A percentile compares a stretch with the other conserved stretches of the same genome.
Evolutionary conservation across 495 filamentous ascomycete species (phyloP).

Genomic region (Aspergillus sclerotioniger): DNA sequence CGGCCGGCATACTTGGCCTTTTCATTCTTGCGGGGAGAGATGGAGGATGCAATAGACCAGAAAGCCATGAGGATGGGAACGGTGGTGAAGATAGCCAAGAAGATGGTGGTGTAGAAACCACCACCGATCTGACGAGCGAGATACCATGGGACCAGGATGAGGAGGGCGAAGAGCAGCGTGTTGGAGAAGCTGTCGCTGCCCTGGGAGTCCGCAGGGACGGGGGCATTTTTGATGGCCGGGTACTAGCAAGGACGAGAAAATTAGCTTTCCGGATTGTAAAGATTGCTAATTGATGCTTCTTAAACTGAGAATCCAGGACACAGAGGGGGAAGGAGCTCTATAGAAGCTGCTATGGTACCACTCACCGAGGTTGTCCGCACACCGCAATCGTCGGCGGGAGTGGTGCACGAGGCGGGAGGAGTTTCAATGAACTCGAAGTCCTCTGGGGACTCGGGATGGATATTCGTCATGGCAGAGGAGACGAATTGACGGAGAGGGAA

Average conservation of each 20-base stretch:
- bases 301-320: neutral
- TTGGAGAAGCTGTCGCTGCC: conserved; percentile 59
- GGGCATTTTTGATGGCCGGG: conserved; percentile 62
- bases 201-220: conserved; percentile 57
- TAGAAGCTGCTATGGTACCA: neutral
- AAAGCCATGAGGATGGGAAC: conserved; percentile 57
- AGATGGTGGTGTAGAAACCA: conserved; percentile 55
- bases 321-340: neutral
- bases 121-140: conserved; percentile 52
- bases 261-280: neutral
- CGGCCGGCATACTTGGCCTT: conserved; percentile 60
- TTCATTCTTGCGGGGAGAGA: conserved; percentile 61
- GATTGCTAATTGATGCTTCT: neutral
- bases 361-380: conserved; percentile 59
- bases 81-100: conserved; percentile 54
- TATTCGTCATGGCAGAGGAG: conserved; percentile 43
- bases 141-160: conserved; percentile 51
- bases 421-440: conserved; percentile 69
- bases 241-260: conserved; percentile 37
- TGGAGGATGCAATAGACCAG: conserved; percentile 56
- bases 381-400: conserved; percentile 50
- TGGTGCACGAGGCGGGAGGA: conserved; percentile 51
- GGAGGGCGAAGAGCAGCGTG: conserved; percentile 48
- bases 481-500: conserved; percentile 20
- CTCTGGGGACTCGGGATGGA: conserved; percentile 53